Base-by-base conservation (phyloP, 1,139 yeast species). In the Zygoascus sp. region DNA sequence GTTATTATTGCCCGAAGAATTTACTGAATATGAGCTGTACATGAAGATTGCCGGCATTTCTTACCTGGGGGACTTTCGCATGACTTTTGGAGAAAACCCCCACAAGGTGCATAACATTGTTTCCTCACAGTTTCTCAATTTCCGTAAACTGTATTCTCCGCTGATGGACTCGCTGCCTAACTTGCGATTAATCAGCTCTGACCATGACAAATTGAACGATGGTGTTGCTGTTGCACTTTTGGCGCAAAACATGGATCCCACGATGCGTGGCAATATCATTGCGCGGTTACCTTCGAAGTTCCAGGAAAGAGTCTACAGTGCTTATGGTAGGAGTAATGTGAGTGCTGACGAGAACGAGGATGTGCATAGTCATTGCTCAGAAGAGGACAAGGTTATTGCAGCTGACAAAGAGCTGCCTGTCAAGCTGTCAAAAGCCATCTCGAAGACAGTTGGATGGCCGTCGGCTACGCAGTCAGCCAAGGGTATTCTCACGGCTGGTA, bases 21-120 rank as follows among this genome's bases (percentile, higher is more conserved):
- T 85, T 55, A 73, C 79, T 28, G 94, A 85, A 58, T 66, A 68
- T 11, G 78, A 83, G 40, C 74, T 94, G 40, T 92, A 83, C 67
- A 80, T 78, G 58, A 81, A 81, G 52, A 83, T 92, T 43, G 83
- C 97, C 0, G 79, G 80, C 13, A 67, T 94, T 17, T 86, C 96
- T 17, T 94, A 92, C 63, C 68, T 82, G 65, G 98, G 98, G 13
- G 99, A 92, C 63, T 83, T 90, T 32, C 75, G 99, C 55, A 84
- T 89, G 80, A 71, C 76, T 38, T 72, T 89, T 40, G 95, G 95
- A 2, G 98, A 92, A 65, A 87, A 92, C 64, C 97, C 97, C 8
- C 75, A 83, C 59, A 92, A 92, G 65, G 85, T 90, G 25, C 72
- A 73, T 46, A 92, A 94, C 63, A 92, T 92, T 52, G 97, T 92